Base-by-base conservation (phyloP, 306 rosid species). In the Heteromeles arbutifolia region DNA sequence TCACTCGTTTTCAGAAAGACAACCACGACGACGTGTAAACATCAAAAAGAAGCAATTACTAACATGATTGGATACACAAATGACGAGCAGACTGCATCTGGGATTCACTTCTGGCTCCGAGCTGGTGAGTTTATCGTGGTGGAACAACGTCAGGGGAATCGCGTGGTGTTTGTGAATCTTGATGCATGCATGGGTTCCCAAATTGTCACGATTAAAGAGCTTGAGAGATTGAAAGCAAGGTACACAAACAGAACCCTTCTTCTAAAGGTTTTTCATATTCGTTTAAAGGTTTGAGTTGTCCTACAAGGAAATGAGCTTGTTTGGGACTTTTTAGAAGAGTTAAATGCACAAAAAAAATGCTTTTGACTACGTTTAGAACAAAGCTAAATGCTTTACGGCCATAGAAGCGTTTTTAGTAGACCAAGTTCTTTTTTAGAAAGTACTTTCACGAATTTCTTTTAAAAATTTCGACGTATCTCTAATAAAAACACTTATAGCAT, bases 141-240 rank as follows among this genome's bases (percentile, higher is more conserved):
- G 0, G 91, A 87, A 43, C 83, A 80, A 1, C 5, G 3, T 9
- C 67, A 80, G 45, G 89, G 92, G 21, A 83, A 85, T 4, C 73
- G 91, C 29, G 82, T 90, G 5, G 91, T 79, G 41, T 90, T 90
- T 83, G 96, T 90, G 21, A 90, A 90, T 74, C 88, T 90, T 59
- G 96, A 90, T 85, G 92, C 96, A 43, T 85, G 92, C 57, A 86
- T 90, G 96, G 89, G 84, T 70, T 83, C 96, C 17, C 92, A 90
- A 28, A 58, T 88, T 77, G 89, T 83, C 62, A 90, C 85, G 39
- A 80, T 85, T 53, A 90, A 88, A 86, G 75, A 85, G 26, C 70
- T 90, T 65, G 91, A 90, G 85, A 85, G 91, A 74, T 81, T 88
- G 73, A 86, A 85, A 74, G 90, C 77, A 45, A 90, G 96, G 96